Evolutionary conservation across 164 flowering plant species (phyloP).

Genomic region (Liquidambar formosana): DNA sequence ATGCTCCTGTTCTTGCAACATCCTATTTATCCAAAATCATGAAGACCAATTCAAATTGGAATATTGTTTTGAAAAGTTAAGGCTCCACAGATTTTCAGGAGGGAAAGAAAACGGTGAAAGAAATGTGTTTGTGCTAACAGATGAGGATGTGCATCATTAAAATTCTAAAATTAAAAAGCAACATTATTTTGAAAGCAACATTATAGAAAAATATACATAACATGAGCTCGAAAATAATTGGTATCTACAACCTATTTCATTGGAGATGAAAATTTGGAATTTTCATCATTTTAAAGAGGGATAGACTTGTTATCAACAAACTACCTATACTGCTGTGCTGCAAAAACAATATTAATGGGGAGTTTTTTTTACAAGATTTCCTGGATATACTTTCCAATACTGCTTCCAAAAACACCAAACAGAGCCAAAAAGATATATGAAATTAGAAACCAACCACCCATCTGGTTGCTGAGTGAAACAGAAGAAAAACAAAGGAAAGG

Average conservation of each 20-base stretch:
- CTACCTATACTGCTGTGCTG: background rate
- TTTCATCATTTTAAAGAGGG: too few species aligned
- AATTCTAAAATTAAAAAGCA: too few species aligned
- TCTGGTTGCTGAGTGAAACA: background rate
- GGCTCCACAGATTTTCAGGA: background rate
- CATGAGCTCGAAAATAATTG: too few species aligned
- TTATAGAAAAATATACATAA: background rate
- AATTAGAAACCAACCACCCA: background rate
- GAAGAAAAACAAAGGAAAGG: too few species aligned
- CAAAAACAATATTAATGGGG: background rate
- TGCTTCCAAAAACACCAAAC: background rate
- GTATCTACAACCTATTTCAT: background rate
- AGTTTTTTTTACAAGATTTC: background rate
- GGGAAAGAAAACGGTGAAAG: background rate
- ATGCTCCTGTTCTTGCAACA: constrained; percentile 12
- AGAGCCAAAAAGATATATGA: background rate
- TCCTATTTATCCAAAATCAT: constrained; percentile 5
- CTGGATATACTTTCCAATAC: background rate
- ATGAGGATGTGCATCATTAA: background rate
- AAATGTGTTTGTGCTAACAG: background rate
- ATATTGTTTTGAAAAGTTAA: background rate
- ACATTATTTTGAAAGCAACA: too few species aligned
- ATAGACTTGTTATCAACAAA: background rate
- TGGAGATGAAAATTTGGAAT: background rate
- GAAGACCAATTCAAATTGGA: background rate